These are phyloP conservation scores for Sarocladium oryzae DNA, from an alignment of 2,329 filamentous ascomycete genomes.

Conservation along the genomic window DNA sequence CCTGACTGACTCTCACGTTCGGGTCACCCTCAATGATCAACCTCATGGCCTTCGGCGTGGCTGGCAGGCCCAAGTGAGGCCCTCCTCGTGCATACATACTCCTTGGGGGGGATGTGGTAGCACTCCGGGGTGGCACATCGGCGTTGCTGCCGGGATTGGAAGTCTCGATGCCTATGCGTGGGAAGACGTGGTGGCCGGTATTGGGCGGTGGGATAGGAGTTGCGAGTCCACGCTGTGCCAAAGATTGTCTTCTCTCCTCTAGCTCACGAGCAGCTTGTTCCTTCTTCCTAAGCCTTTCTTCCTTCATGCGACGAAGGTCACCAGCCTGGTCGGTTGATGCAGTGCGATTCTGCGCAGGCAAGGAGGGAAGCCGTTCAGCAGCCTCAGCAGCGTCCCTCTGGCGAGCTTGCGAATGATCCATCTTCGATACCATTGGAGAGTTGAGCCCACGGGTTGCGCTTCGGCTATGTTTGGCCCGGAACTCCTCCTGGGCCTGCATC, in stretches of 20 bases:
- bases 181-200: constrained; percentile 25
- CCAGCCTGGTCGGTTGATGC: constrained; percentile 42
- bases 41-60: constrained; percentile 86
- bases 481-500: constrained; percentile 46
- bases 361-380: constrained; percentile 25
- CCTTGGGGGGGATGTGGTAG: constrained; percentile 50
- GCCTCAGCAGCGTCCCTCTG: constrained; percentile 25
- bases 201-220: constrained; percentile 73
- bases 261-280: constrained; percentile 77
- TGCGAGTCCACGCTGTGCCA: constrained; percentile 72
- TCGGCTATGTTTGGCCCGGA: constrained; percentile 48
- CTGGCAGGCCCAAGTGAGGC: constrained; percentile 69
- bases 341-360: constrained; percentile 24
- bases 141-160: constrained; percentile 34
- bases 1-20: constrained; percentile 27
- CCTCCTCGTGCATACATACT: constrained; percentile 43
- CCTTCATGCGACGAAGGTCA: constrained; percentile 49
- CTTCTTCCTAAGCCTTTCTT: constrained; percentile 60
- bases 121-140: constrained; percentile 52
- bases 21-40: constrained; percentile 62
- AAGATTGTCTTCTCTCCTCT: constrained; percentile 78
- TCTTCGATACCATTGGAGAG: constrained; percentile 27
- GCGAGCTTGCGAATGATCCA: constrained; percentile 34
- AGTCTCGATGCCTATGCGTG: constrained; percentile 30
- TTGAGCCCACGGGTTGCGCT: constrained; percentile 38